Conservation (phyloP, 2,329 filamentous ascomycete species). For the Trichophyton mentagrophytes region DNA sequence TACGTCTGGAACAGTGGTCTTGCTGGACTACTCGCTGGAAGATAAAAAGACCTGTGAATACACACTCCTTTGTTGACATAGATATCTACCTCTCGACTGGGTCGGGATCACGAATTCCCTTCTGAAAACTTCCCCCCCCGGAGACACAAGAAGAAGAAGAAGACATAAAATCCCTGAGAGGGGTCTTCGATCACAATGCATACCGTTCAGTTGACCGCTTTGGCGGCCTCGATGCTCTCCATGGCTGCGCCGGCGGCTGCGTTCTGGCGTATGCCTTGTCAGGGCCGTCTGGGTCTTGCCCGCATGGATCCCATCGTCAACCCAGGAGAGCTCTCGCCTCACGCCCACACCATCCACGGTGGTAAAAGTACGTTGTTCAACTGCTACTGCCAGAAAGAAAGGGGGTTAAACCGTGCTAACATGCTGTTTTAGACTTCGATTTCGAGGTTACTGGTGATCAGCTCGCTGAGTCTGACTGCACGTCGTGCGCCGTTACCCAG, state of each 20-base stretch:
- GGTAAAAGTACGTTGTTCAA: slow-evolving; percentile 51
- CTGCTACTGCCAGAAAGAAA: neutral
- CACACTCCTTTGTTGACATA: neutral
- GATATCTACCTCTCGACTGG: slow-evolving; percentile 4
- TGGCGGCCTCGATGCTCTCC: slow-evolving; percentile 6
- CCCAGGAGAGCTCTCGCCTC: slow-evolving; percentile 45
- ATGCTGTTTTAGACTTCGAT: slow-evolving; percentile 47
- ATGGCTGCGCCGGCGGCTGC: slow-evolving; percentile 37
- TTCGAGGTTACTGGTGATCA: slow-evolving; percentile 44
- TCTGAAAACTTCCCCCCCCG: neutral
- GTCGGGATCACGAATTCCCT: slow-evolving; percentile 4
- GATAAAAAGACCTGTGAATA: no score
- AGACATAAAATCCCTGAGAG: no score
- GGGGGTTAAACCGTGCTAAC: neutral
- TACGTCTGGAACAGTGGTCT: neutral
- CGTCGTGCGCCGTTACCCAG: slow-evolving; percentile 64
- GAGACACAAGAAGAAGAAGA: neutral
- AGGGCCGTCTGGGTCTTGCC: slow-evolving; percentile 53
- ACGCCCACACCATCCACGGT: slow-evolving; percentile 65
- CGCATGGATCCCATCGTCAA: slow-evolving; percentile 67
- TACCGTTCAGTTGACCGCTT: slow-evolving; percentile 5
- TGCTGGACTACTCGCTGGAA: neutral
- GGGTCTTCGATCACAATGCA: slow-evolving; percentile 5
- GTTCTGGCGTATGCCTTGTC: slow-evolving; percentile 87
- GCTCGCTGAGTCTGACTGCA: slow-evolving; percentile 54